A percentile compares a stretch with the other conserved stretches of the same genome.
Evolutionary conservation across 345 rosid species (phyloP).

Genomic region (Citrus trifoliata): DNA sequence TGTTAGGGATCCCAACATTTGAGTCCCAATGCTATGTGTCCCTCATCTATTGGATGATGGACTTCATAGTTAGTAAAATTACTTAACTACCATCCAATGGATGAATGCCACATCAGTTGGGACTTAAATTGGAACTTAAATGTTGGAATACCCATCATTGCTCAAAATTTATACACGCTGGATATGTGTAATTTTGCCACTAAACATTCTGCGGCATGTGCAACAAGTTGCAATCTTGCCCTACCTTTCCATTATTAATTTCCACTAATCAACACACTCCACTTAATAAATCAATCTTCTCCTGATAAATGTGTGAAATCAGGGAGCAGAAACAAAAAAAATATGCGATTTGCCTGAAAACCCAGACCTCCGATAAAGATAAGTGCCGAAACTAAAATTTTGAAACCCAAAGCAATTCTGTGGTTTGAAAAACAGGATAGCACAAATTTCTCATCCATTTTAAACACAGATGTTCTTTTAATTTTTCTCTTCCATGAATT

Average conservation of each 20-base stretch:
- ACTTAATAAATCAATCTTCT: not conserved
- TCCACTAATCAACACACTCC: not conserved
- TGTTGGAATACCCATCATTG: too few species aligned
- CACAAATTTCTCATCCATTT: not conserved
- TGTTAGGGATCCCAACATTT: too few species aligned
- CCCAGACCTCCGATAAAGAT: not conserved
- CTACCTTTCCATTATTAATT: not conserved
- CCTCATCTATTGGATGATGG: too few species aligned
- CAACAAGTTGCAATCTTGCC: not conserved
- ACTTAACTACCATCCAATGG: too few species aligned
- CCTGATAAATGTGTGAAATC: not conserved
- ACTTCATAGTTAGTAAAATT: too few species aligned
- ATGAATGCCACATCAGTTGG: too few species aligned
- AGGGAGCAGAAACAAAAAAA: not conserved
- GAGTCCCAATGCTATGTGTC: too few species aligned
- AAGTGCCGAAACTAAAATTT: not conserved
- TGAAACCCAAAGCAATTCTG: not conserved
- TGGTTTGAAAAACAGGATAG: not conserved
- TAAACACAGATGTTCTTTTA: not conserved
- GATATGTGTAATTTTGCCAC: not conserved
- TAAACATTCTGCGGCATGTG: not conserved
- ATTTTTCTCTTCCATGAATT: not conserved
- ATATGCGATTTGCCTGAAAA: not conserved
- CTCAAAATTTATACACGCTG: not conserved
- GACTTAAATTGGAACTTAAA: too few species aligned